These are phyloP conservation scores for Comarum palustre DNA, from an alignment of 306 rosid genomes.

Conservation along the genomic window DNA sequence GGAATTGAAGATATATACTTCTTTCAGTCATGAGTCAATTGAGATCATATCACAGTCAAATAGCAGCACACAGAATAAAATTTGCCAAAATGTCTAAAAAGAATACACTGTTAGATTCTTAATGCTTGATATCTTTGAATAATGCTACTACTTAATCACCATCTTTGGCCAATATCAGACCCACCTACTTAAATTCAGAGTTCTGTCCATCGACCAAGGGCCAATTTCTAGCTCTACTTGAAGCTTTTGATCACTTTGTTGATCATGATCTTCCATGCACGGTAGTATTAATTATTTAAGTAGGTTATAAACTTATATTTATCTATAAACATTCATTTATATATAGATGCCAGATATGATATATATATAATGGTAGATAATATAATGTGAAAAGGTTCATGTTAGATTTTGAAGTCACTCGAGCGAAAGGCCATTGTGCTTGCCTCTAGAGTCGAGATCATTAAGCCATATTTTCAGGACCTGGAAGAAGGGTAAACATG, in stretches of 20 bases:
- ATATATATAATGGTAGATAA: background rate
- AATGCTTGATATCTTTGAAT: constrained; percentile 9
- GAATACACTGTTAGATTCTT: constrained; percentile 7
- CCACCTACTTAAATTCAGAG: constrained; percentile 12
- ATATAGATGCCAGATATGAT: no score
- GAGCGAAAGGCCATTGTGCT: constrained; percentile 11
- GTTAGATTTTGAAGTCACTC: background rate
- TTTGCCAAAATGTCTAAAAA: constrained; percentile 17
- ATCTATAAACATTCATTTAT: no score
- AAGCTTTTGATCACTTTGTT: background rate
- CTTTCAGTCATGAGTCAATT: constrained; percentile 6
- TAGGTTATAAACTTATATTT: no score
- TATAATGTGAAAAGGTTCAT: background rate
- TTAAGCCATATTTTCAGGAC: constrained; percentile 1
- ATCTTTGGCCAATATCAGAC: constrained; percentile 6
- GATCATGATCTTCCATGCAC: background rate
- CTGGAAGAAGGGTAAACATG: background rate
- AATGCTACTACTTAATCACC: background rate
- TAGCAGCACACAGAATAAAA: background rate
- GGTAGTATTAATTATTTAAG: background rate
- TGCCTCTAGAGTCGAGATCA: background rate
- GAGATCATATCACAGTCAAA: constrained; percentile 15
- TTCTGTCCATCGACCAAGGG: background rate
- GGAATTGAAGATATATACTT: background rate
- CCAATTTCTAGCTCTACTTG: background rate